Evolutionary conservation across 2,329 filamentous ascomycete species (phyloP).

Genomic region (Penicillium concentricum): DNA sequence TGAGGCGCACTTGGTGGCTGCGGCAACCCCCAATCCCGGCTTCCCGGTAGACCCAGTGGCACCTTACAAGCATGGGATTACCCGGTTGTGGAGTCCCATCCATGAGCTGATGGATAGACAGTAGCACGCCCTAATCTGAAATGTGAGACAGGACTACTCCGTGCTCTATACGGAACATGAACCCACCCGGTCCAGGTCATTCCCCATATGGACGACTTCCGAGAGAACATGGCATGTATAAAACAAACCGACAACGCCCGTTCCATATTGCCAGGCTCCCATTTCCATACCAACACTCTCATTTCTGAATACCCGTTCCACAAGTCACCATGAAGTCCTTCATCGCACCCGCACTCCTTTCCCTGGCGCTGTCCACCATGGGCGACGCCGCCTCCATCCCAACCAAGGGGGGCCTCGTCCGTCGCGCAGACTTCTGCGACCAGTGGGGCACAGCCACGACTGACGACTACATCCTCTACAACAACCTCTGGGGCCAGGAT

Average conservation of each 20-base stretch:
- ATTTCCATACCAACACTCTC: neutral
- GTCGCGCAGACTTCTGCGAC: conserved; percentile 41
- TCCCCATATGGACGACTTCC: conserved; percentile 1
- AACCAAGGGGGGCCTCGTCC: conserved; percentile 22
- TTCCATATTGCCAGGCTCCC: neutral
- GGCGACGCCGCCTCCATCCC: conserved; percentile 25
- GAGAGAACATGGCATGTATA: conserved; percentile 3
- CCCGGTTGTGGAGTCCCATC: conserved; percentile 12
- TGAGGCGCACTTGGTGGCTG: neutral
- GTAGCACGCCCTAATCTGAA: neutral
- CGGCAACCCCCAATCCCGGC: neutral
- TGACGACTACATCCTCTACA: conserved; percentile 51
- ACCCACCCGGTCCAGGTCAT: neutral
- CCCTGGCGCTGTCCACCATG: conserved; percentile 21
- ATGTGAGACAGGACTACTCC: conserved; percentile 19
- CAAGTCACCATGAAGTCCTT: conserved; percentile 30
- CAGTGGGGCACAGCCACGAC: conserved; percentile 40
- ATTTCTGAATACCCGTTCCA: neutral
- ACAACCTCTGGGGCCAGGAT: conserved; percentile 53
- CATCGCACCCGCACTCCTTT: conserved; percentile 18
- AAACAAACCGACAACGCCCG: neutral
- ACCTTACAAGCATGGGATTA: neutral
- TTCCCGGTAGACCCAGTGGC: neutral
- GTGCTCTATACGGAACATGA: conserved; percentile 20
- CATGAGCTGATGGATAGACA: neutral